Evolutionary conservation across 768 basidiomycete genomes (phyloP), one percentile per base, ranked within the genome.

Genomic region (Boletus subcaerulescens): DNA sequence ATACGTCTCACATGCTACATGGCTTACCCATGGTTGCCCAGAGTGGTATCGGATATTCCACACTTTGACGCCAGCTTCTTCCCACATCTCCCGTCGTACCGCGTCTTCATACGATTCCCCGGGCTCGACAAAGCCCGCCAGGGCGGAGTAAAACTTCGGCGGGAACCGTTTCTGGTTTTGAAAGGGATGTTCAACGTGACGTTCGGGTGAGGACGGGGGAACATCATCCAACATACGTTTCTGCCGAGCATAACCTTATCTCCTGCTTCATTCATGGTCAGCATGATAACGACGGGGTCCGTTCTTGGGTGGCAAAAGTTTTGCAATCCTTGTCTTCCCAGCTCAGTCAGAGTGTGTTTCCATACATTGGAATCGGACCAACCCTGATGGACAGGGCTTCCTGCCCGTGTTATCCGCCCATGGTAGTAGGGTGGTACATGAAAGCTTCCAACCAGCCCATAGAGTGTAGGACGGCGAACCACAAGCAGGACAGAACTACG

Each of bases 401-500:
- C 74, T 77, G 40, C 78, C 81, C 39, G 73, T 71, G 50, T 85
- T 85, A 57, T 87, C 78, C 7, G 80, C 77, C 87, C 91, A 91
- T 7, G 91, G 89, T 18, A 92, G 70, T 26, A 91, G 69, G 0
- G 89, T 80, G 7, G 80, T 75, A 69, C 96, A 99, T 5, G 82
- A 79, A 2, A 94, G 73, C 72, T 99, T 99, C 95, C 94, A 99
- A 0, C 96, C 96, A 4, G 84, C 93, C 96, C 96, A 98, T 61
- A 91, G 76, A 0, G 92, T 89, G 63, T 91, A 90, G 0, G 85
- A 82, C 3, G 80, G 79, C 0, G 86, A 81, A 4, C 94, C 93
- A 68, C 96, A 98, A 0, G 83, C 86, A 0, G 95, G 81, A 66
- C 96, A 98, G 69, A 91, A 95, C 92, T 94, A 57, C 5, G n/a